Evolutionary conservation across 2,329 filamentous ascomycete species (phyloP).

Genomic region (Exophiala lecanii-corni): DNA sequence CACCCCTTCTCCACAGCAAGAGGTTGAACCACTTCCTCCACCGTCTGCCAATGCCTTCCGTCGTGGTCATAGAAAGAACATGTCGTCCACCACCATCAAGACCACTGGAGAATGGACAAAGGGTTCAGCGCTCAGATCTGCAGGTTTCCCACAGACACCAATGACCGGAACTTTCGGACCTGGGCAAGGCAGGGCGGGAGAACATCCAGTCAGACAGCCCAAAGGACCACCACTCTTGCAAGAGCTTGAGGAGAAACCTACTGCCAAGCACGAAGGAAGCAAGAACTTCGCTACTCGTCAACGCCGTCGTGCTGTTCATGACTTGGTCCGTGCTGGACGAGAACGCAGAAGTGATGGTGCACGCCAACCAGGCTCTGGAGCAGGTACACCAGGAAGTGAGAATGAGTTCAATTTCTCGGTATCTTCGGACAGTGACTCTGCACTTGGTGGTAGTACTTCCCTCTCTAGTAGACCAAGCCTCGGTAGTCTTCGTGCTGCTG

Average conservation of each 20-base stretch:
- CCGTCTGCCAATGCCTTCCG: constrained; percentile 90
- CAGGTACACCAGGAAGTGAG: constrained; percentile 87
- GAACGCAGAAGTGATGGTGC: constrained; percentile 63
- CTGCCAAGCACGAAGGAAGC: constrained; percentile 89
- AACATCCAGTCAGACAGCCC: constrained; percentile 90
- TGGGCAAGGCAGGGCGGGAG: constrained; percentile 85
- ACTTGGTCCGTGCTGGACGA: constrained; percentile 81
- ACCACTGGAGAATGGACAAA: constrained; percentile 49
- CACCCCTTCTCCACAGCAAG: constrained; percentile 64
- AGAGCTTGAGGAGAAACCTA: constrained; percentile 84
- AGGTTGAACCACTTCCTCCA: constrained; percentile 70
- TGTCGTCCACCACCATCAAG: constrained; percentile 59
- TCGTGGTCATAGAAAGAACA: constrained; percentile 85
- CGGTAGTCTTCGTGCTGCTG: constrained; percentile 70
- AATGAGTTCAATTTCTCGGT: constrained; percentile 64
- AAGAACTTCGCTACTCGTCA: constrained; percentile 94
- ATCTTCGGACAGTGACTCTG: constrained; percentile 68
- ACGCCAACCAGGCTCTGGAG: constrained; percentile 62
- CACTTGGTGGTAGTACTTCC: constrained; percentile 68
- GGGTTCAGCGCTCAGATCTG: constrained; percentile 69
- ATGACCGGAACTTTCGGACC: constrained; percentile 84
- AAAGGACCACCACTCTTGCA: constrained; percentile 87
- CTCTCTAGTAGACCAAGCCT: constrained; percentile 70
- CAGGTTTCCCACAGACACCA: constrained; percentile 74
- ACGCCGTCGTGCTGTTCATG: constrained; percentile 85